phyloP scores from a whole-genome alignment of 2,329 filamentous ascomycete species.

The Taxawa tesnikishii region DNA sequence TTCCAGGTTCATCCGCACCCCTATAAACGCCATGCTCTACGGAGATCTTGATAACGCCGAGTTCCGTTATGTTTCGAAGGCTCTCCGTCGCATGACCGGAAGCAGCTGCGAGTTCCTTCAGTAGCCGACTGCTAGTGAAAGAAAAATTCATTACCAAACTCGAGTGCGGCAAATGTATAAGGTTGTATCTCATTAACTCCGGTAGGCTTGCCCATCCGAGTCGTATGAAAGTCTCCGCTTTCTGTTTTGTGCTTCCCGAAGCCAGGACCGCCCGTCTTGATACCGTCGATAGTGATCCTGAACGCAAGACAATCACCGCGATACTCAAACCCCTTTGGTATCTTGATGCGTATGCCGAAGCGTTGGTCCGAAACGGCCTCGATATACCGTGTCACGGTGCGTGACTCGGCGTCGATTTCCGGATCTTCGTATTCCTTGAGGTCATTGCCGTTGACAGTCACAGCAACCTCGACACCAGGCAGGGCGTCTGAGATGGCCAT shows the following conservation, averaged over 20 bases:
- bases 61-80: no score
- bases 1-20: no score
- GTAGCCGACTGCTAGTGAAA: no score
- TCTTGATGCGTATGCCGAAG: slow-evolving; percentile 10
- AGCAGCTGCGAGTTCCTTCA: no score
- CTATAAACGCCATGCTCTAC: no score
- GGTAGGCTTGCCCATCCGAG: no score
- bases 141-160: no score
- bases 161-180: no score
- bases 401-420: slow-evolving; percentile 3
- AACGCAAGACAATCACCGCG: slow-evolving; percentile 8
- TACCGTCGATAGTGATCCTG: slow-evolving; percentile 9
- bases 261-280: background rate
- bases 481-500: slow-evolving; percentile 11
- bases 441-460: slow-evolving; percentile 9
- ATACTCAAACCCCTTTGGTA: slow-evolving; percentile 1
- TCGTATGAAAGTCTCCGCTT: background rate
- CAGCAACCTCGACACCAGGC: slow-evolving; percentile 11
- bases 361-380: slow-evolving; percentile 9
- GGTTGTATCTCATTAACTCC: background rate
- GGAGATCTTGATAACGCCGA: no score
- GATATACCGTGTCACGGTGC: slow-evolving; percentile 12
- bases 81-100: no score
- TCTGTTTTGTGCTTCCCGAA: background rate
- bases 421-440: slow-evolving; percentile 12